These are phyloP conservation scores for Chlamydomonas reinhardtii DNA, from an alignment of 163 green algal genomes.

Conservation along the genomic window DNA sequence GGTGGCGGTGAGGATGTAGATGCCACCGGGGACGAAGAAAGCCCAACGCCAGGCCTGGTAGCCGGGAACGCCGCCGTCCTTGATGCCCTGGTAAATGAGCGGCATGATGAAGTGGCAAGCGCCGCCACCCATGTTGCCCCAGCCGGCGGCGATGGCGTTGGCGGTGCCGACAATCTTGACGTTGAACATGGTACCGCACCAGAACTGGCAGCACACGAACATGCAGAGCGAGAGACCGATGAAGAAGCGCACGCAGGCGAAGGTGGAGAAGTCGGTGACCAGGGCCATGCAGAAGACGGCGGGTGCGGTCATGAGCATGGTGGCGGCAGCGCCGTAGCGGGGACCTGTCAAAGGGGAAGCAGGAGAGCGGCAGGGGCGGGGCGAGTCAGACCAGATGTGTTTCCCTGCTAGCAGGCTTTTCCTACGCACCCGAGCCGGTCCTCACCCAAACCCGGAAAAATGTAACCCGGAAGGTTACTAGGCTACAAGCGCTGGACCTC, in stretches of 20 bases:
- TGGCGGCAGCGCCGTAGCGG: slow-evolving; percentile 75
- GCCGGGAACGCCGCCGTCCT: slow-evolving; percentile 45
- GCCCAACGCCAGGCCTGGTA: slow-evolving; percentile 88
- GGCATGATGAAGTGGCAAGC: slow-evolving; percentile 96
- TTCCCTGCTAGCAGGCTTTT: too few species aligned
- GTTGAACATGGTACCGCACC: slow-evolving; percentile 92
- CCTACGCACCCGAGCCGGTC: too few species aligned
- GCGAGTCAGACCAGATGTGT: too few species aligned
- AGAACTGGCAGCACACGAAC: slow-evolving; percentile 95
- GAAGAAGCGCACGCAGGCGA: slow-evolving; percentile 78
- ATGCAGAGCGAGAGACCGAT: slow-evolving; percentile 93
- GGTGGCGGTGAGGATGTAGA: slow-evolving; percentile 84
- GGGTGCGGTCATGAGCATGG: slow-evolving; percentile 76
- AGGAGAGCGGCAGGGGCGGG: not conserved
- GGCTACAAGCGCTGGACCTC: not conserved
- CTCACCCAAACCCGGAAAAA: too few species aligned
- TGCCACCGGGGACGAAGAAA: slow-evolving; percentile 93
- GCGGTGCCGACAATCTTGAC: slow-evolving; percentile 88
- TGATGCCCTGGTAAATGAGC: slow-evolving; percentile 76
- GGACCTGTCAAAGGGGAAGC: slow-evolving; percentile 42
- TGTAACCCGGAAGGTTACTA: too few species aligned
- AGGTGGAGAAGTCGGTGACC: slow-evolving; percentile 77
- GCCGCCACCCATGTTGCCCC: slow-evolving; percentile 96
- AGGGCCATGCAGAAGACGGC: slow-evolving; percentile 87
- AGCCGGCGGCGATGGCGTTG: slow-evolving; percentile 91